Evolutionary conservation across 345 rosid genomes (phyloP).

Genomic region (Salix koriyanagi): DNA sequence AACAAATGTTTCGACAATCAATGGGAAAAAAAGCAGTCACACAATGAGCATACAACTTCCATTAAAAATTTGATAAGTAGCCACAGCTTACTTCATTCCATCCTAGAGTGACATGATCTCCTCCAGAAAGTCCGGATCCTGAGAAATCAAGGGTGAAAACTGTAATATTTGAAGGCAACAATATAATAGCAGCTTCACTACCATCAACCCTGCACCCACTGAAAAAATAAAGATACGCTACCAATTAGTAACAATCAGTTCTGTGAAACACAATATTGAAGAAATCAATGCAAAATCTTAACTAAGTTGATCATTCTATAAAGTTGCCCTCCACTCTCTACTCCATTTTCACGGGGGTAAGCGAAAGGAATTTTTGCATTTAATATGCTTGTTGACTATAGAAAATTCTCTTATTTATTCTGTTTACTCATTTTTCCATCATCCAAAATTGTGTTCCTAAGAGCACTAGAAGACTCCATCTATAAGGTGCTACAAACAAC

Average conservation of each 20-base stretch:
- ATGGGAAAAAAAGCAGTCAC: neutral
- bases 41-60: neutral
- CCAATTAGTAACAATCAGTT: conserved; percentile 14
- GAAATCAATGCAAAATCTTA: neutral
- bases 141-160: conserved; percentile 92
- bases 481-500: neutral
- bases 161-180: conserved; percentile 83
- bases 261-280: neutral
- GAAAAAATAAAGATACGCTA: conserved; percentile 29
- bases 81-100: conserved; percentile 69
- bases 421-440: neutral
- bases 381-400: neutral
- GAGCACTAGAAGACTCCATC: neutral
- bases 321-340: neutral
- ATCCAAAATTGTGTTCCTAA: neutral
- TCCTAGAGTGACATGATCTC: conserved; percentile 83
- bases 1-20: neutral
- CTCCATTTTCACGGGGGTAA: neutral
- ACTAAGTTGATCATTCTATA: neutral
- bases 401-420: neutral
- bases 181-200: conserved; percentile 84
- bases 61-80: neutral
- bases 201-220: conserved; percentile 97
- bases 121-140: conserved; percentile 86
- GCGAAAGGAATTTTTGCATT: neutral